These are phyloP conservation scores for Amanita muscaria DNA, from an alignment of 768 basidiomycete genomes.

Conservation along the genomic window DNA sequence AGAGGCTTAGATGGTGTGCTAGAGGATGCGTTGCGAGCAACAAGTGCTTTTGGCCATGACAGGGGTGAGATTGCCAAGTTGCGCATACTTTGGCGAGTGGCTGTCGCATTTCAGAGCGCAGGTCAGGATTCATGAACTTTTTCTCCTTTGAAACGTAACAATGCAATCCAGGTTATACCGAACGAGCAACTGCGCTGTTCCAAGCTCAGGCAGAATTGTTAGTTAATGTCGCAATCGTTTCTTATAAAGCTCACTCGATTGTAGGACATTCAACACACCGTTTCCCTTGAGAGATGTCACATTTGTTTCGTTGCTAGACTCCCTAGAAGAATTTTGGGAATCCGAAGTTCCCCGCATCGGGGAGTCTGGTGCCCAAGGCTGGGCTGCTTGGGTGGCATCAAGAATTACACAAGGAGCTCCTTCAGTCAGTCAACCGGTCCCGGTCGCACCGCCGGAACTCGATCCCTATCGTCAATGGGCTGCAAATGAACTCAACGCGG, in stretches of 20 bases:
- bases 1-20: conserved; percentile 46
- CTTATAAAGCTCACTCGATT: conserved; percentile 1
- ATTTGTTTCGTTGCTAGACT: conserved; percentile 40
- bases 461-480: conserved; percentile 72
- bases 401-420: conserved; percentile 26
- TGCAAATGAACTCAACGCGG: conserved; percentile 41
- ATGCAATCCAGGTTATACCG: conserved; percentile 47
- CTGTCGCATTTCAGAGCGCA: conserved; percentile 53
- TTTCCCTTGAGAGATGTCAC: conserved; percentile 32
- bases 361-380: conserved; percentile 57
- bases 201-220: conserved; percentile 83
- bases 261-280: conserved; percentile 54
- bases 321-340: conserved; percentile 80
- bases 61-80: conserved; percentile 46
- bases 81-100: conserved; percentile 64
- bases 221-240: conserved; percentile 15
- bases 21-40: conserved; percentile 39
- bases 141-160: conserved; percentile 7
- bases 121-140: conserved; percentile 33
- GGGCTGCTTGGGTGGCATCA: conserved; percentile 51
- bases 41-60: conserved; percentile 33
- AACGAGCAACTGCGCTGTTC: conserved; percentile 69
- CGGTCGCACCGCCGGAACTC: conserved; percentile 17
- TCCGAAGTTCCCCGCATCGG: conserved; percentile 71
- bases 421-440: neutral